phyloP scores from a whole-genome alignment of 768 basidiomycete genomes.

The Trametes cingulata region DNA sequence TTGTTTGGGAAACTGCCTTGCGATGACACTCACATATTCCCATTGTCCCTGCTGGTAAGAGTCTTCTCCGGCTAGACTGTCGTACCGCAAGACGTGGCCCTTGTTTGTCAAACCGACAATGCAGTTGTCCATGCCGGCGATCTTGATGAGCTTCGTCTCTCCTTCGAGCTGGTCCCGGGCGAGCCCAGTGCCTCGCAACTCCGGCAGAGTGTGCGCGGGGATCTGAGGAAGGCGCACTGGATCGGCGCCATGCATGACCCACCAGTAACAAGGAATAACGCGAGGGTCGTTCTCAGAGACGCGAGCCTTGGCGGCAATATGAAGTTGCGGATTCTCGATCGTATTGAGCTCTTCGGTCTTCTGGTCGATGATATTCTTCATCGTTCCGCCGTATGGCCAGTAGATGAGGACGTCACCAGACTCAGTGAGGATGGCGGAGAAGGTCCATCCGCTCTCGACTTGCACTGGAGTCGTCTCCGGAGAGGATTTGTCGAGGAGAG shows the following conservation, averaged over 20 bases:
- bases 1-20: background rate
- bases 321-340: constrained; percentile 31
- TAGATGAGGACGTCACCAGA: constrained; percentile 74
- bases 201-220: constrained; percentile 53
- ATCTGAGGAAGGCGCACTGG: constrained; percentile 62
- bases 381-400: constrained; percentile 61
- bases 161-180: constrained; percentile 27
- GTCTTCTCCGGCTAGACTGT: constrained; percentile 44
- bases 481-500: constrained; percentile 42
- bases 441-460: constrained; percentile 80
- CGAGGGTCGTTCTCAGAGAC: constrained; percentile 34
- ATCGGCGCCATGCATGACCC: constrained; percentile 49
- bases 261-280: constrained; percentile 60
- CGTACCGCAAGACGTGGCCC: constrained; percentile 74
- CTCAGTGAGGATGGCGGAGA: constrained; percentile 71
- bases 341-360: constrained; percentile 51
- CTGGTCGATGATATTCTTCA: constrained; percentile 39
- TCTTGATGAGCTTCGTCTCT: constrained; percentile 62
- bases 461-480: constrained; percentile 53
- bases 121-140: constrained; percentile 75
- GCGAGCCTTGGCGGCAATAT: constrained; percentile 11
- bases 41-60: constrained; percentile 46
- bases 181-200: constrained; percentile 37
- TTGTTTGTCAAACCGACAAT: constrained; percentile 79
- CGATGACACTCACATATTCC: constrained; percentile 65